A percentile compares a stretch with the other conserved stretches of the same genome.
Evolutionary conservation across 169 alveolate species (phyloP).

Genomic region (Eimeria brunetti): DNA sequence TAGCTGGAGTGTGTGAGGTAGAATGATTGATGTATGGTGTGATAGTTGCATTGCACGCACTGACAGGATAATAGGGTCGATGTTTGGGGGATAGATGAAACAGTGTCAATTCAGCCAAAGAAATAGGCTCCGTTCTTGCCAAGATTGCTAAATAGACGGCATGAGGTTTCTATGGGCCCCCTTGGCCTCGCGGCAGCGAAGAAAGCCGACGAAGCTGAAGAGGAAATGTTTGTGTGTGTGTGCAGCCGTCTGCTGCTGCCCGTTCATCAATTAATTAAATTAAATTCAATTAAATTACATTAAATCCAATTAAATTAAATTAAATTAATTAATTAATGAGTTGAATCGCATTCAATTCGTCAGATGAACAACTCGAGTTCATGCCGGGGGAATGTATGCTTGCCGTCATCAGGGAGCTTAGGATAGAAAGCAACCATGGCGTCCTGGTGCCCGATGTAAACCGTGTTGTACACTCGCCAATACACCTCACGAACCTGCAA

Average conservation of each 20-base stretch:
- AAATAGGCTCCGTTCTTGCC: slow-evolving; percentile 17
- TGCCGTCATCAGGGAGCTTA: slow-evolving; percentile 74
- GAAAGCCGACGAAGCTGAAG: neutral
- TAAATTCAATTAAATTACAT: too few species aligned
- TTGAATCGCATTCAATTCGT: too few species aligned
- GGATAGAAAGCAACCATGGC: slow-evolving; percentile 98
- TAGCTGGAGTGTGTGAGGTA: too few species aligned
- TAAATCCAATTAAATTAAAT: too few species aligned
- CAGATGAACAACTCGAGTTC: slow-evolving; percentile 76
- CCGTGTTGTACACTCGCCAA: slow-evolving; percentile 99
- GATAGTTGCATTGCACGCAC: neutral
- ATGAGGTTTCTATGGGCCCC: neutral
- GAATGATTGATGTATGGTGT: too few species aligned
- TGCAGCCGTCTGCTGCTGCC: slow-evolving; percentile 5
- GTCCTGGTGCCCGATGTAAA: slow-evolving; percentile 99
- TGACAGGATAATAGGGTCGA: neutral
- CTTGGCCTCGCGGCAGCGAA: neutral
- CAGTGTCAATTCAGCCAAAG: too few species aligned
- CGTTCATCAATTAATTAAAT: neutral
- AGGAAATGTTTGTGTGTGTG: too few species aligned
- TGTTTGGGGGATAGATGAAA: too few species aligned
- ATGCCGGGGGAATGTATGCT: slow-evolving; percentile 71
- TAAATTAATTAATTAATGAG: too few species aligned
- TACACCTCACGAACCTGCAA: slow-evolving; percentile 88
- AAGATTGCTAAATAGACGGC: slow-evolving; percentile 3